Percentiles rank a stretch among this genome's conserved stretches.
Evolutionary conservation across 2,329 filamentous ascomycete genomes (phyloP).

Genomic region (Lasiodiplodia hormozganensis): DNA sequence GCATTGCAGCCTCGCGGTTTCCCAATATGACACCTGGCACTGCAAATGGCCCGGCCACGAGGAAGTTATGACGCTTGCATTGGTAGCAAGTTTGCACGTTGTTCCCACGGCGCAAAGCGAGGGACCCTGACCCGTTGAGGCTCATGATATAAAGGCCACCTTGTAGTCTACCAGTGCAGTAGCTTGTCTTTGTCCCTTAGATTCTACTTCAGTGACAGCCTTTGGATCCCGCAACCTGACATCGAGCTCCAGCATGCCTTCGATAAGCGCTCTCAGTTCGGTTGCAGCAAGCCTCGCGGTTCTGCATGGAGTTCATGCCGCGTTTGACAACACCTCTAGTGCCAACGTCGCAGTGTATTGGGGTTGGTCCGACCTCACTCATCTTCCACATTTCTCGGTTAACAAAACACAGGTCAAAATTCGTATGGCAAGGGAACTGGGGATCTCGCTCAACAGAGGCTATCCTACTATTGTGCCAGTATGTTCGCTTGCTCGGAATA

Average conservation of each 20-base stretch:
- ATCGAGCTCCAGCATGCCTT: neutral
- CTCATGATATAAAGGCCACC: constrained; percentile 7
- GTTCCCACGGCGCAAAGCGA: neutral
- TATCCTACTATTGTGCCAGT: constrained; percentile 67
- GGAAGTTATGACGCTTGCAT: neutral
- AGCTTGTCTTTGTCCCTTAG: neutral
- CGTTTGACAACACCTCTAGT: constrained; percentile 34
- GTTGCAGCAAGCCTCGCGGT: neutral
- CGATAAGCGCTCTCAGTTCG: neutral
- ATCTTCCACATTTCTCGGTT: neutral
- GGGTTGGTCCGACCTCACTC: constrained; percentile 52
- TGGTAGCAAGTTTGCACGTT: neutral
- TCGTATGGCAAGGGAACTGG: constrained; percentile 59
- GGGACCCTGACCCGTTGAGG: neutral
- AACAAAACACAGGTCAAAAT: constrained; percentile 60
- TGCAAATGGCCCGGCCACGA: constrained; percentile 15
- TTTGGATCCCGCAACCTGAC: neutral
- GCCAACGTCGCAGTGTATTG: constrained; percentile 71
- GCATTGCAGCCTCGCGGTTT: neutral
- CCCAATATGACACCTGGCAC: constrained; percentile 3
- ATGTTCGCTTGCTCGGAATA: constrained; percentile 37
- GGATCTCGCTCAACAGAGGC: constrained; percentile 58
- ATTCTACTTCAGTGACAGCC: neutral
- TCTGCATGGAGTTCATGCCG: constrained; percentile 10
- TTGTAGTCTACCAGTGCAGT: neutral